Evolutionary conservation across 2,329 filamentous ascomycete genomes (phyloP), one percentile per base, ranked within the genome.

Genomic region (Aspergillus sp.): DNA sequence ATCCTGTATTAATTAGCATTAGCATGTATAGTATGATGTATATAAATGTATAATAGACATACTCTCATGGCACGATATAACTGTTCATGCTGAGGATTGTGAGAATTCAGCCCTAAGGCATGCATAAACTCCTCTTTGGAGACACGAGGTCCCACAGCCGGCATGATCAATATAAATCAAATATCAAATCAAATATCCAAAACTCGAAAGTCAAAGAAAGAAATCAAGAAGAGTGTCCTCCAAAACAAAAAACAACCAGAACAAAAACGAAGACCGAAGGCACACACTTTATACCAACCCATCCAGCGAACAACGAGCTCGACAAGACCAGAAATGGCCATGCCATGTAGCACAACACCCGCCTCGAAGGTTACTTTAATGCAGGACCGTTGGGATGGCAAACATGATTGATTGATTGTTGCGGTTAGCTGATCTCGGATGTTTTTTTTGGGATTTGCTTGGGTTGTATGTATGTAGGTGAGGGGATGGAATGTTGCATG

Each of bases 71-170:
- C 68, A 42, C 66, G 61, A 48, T 72, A 72, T 38, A 60, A 65
- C 45, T 66, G 67, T 46, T 72, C 69, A 56, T 71, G 64, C 44
- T 68, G 65, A 19, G 66, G 61, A 48, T 71, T 61, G 28, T 64
- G 65, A 5, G 67, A 58, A 39, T 63, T 65, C 9, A 72, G 56
- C 31, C 64, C 66, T 36, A 72, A 52, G 19, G 69, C 69, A 19
- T 60, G 62, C 67, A 72, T 71, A 52, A 72, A 72, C 47, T 72
- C 69, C 41, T 72, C 69, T 48, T 72, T 72, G 26, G 68, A 67
- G 33, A 65, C 68, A 40, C 69, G 65, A 35, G 69, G 68, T 27
- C 68, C 68, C 43, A 69, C 67, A 10, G 65, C 49, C 27, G 51
- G 42, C 64, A 67, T 67, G n/a, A 40, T 28, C n/a, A 39, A 32